Conservation (phyloP, 306 rosid species). For the Casuarina cunninghamiana region DNA sequence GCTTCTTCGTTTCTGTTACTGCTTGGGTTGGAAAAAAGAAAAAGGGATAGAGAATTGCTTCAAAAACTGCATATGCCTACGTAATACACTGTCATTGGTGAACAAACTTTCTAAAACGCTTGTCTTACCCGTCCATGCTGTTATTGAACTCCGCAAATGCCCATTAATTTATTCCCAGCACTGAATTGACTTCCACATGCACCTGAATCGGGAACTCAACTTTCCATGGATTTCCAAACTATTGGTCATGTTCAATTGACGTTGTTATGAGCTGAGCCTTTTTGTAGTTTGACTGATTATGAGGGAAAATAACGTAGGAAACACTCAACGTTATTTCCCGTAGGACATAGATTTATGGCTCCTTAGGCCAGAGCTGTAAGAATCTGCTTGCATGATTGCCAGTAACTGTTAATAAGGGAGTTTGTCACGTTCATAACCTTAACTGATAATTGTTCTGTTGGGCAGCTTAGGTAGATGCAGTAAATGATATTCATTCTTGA, state of each 20-base stretch:
- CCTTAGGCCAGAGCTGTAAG: background rate
- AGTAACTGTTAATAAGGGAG: no score
- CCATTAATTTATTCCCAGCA: background rate
- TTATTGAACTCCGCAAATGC: background rate
- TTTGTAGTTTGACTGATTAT: background rate
- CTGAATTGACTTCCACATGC: background rate
- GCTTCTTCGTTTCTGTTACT: background rate
- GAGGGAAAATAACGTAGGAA: background rate
- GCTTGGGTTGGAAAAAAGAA: background rate
- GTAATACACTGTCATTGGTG: background rate
- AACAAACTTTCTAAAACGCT: background rate
- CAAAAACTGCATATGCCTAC: background rate
- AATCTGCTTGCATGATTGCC: background rate
- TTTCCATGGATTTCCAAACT: background rate
- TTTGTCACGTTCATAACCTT: background rate
- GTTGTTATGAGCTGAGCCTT: background rate
- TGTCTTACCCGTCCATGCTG: background rate
- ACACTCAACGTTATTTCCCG: background rate
- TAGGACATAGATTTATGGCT: background rate
- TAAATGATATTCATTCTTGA: background rate
- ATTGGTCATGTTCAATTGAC: background rate
- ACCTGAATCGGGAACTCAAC: background rate
- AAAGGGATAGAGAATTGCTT: background rate
- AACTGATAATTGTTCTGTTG: background rate
- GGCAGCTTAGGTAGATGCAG: background rate